Conservation (phyloP, 257 asterid species). For the Cruciata laevipes region DNA sequence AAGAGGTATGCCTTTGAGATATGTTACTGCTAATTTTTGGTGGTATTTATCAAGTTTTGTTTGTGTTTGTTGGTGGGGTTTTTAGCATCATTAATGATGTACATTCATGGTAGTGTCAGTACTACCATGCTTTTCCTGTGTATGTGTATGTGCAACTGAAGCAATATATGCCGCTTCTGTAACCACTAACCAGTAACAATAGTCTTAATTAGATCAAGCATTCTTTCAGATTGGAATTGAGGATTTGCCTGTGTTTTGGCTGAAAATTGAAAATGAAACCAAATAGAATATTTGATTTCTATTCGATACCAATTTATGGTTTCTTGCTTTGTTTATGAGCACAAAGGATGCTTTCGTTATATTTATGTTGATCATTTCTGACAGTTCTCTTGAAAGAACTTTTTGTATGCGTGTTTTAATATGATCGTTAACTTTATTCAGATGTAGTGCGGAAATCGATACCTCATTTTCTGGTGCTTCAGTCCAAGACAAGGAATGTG, state of each 20-base stretch:
- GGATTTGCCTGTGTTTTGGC: neutral
- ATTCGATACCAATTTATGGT: no score
- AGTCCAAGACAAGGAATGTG: conserved; percentile 44
- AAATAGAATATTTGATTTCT: neutral
- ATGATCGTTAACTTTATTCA: conserved; percentile 24
- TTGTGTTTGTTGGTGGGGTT: neutral
- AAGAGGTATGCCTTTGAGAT: conserved; percentile 49
- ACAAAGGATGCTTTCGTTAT: no score
- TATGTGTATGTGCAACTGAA: neutral
- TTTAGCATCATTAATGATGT: neutral
- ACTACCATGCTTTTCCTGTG: neutral
- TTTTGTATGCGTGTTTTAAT: conserved; percentile 8
- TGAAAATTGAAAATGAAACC: neutral
- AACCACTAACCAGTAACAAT: neutral
- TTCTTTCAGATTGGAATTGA: neutral
- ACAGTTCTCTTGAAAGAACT: neutral
- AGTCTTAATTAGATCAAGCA: neutral
- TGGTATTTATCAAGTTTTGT: neutral
- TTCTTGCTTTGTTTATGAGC: neutral
- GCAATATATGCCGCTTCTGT: neutral
- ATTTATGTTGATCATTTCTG: no score
- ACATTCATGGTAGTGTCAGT: neutral
- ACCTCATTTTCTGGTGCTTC: conserved; percentile 38
- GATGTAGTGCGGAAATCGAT: conserved; percentile 35
- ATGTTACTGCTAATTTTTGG: neutral